Evolutionary conservation across 1,284 basidiomycete genomes (phyloP), one percentile per base, ranked within the genome.

Genomic region (Bondarzewia mesenterica): DNA sequence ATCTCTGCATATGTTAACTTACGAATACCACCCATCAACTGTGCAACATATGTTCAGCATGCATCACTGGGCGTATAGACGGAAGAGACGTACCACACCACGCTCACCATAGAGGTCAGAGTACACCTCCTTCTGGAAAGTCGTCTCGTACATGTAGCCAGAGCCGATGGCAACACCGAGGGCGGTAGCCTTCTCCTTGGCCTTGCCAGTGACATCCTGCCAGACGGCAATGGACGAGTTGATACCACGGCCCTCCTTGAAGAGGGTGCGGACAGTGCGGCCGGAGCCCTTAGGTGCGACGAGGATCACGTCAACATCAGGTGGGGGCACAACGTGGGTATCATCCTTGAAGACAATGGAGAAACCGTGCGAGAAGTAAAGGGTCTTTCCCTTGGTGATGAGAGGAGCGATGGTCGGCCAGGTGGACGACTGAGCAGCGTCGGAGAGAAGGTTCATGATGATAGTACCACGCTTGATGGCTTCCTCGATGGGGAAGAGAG

Each of bases 341-440:
- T 98, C 92, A 20, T 98, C 85, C 78, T 95, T 93, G 85, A 89
- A 99, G 57, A 99, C 93, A 59, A 98, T 82, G 58, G 94, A 98
- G 86, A 99, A 99, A 64, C 96, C 96, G 71, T 99, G 96, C 7
- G 94, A 93, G 77, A 99, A 99, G 86, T 99, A 98, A 58, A 99
- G 86, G 21, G 96, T 99, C 82, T 99, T 98, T 72, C 92, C 94
- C 81, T 95, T 93, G 71, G 92, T 97, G 75, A 98, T 93, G 59
- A 93, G 79, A 53, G 94, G 93, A 40, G 83, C 85, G 61, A 99
- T 64, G 53, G 80, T 74, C 43, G 85, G 75, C 95, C 95, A 99
- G 35, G 93, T 97, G 66, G 88, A 80, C 26, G 92, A 93, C 74
- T 99, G 96, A 26, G 95, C 95, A 46, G 96, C 96, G 66, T 99